Conservation (phyloP, 2,329 filamentous ascomycete genomes). For the Thielaviopsis punctulata region DNA sequence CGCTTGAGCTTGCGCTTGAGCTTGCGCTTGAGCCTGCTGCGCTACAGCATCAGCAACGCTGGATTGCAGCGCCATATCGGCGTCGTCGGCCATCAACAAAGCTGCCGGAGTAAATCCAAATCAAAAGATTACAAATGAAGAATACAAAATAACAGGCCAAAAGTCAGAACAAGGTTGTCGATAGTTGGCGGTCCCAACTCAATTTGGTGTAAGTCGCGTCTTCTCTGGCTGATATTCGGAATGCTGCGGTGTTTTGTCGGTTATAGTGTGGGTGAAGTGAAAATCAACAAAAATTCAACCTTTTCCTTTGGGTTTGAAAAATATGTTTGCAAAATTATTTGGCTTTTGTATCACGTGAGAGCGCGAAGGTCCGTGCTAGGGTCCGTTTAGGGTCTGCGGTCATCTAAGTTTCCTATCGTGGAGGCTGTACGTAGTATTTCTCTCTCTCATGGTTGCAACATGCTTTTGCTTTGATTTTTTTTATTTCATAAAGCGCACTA, state of each 20-base stretch:
- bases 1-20: no score
- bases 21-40: no score
- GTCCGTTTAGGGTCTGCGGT: background rate
- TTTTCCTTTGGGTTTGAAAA: no score
- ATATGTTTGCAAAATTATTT: background rate
- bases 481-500: no score
- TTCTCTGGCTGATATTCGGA: constrained; percentile 13
- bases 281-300: background rate
- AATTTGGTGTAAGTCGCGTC: constrained; percentile 11
- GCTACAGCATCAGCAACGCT: constrained; percentile 6
- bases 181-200: background rate
- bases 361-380: background rate
- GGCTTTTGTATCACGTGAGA: background rate
- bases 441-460: no score
- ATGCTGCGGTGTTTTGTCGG: constrained; percentile 12
- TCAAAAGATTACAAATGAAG: background rate
- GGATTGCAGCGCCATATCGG: background rate
- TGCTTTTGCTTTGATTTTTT: no score
- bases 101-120: background rate
- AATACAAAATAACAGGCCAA: background rate
- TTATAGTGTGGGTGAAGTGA: constrained; percentile 12
- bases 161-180: background rate
- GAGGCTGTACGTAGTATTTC: no score
- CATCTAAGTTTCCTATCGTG: background rate
- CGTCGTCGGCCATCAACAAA: background rate